Evolutionary conservation across 2,329 filamentous ascomycete species (phyloP).

Genomic region (Colletotrichum neosansevieriae): DNA sequence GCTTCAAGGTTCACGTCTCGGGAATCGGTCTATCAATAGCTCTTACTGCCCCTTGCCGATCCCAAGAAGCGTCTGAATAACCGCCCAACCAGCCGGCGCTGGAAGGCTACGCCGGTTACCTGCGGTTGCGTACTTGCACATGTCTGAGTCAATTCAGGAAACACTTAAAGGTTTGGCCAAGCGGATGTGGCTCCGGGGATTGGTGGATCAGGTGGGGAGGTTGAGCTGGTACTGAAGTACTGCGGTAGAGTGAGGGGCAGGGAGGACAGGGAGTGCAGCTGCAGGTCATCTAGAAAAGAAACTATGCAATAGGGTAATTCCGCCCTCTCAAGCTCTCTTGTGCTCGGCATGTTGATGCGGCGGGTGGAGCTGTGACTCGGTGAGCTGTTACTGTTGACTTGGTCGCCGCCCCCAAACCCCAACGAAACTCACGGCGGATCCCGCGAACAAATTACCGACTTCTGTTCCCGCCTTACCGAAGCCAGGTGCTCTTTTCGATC

Average conservation of each 20-base stretch:
- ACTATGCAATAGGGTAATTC: slow-evolving; percentile 29
- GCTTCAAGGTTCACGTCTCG: slow-evolving; percentile 27
- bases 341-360: slow-evolving; percentile 11
- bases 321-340: slow-evolving; percentile 3
- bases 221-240: too few relatives aligned
- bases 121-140: slow-evolving; percentile 3
- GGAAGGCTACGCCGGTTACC: slow-evolving; percentile 13
- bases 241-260: not conserved
- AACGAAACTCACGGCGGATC: slow-evolving; percentile 21
- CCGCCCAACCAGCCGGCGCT: too few relatives aligned
- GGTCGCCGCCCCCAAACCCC: slow-evolving; percentile 8
- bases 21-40: slow-evolving; percentile 20
- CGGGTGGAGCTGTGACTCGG: slow-evolving; percentile 18
- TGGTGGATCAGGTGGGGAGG: slow-evolving; percentile 35
- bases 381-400: slow-evolving; percentile 18
- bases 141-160: slow-evolving; percentile 30
- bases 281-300: slow-evolving; percentile 37
- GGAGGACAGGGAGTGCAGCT: slow-evolving; percentile 1
- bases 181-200: slow-evolving; percentile 27
- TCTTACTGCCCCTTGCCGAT: too few relatives aligned
- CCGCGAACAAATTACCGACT: not conserved
- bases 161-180: slow-evolving; percentile 16
- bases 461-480: not conserved
- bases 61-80: too few relatives aligned
- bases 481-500: not conserved